Evolutionary conservation across 2,329 filamentous ascomycete species (phyloP).

Genomic region (Colletotrichum cordylinicola): DNA sequence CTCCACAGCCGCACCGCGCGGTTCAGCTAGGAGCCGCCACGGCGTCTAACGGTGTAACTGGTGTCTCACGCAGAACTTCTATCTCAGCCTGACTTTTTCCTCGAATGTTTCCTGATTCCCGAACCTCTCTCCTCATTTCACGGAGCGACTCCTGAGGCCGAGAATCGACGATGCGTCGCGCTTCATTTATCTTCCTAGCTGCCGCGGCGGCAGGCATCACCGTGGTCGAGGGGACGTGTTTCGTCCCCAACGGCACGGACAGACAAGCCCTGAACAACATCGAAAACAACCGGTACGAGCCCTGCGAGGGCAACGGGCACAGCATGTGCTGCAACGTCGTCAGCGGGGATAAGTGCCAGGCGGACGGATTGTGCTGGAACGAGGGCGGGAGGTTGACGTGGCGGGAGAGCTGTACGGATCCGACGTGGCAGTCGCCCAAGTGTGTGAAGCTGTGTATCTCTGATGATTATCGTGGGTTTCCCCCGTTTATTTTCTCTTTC

Average conservation of each 20-base stretch:
- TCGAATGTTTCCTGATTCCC: background rate
- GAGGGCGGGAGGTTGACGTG: constrained; percentile 10
- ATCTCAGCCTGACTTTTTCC: background rate
- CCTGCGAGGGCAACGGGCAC: background rate
- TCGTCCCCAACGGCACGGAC: background rate
- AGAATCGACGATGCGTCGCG: background rate
- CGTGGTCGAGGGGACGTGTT: background rate
- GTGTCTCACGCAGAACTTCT: background rate
- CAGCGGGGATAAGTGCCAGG: background rate
- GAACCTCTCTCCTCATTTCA: background rate
- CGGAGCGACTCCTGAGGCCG: accelerated
- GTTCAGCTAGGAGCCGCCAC: background rate
- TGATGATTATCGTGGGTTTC: background rate
- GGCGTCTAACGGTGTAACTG: background rate
- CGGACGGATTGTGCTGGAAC: background rate
- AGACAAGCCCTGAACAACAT: background rate
- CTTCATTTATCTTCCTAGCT: background rate
- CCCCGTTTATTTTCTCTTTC: no score
- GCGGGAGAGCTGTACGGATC: constrained; percentile 20
- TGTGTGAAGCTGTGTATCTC: constrained; percentile 25
- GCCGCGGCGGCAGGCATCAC: background rate
- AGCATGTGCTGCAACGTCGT: constrained; percentile 7
- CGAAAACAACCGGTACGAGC: background rate
- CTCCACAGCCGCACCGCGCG: background rate
- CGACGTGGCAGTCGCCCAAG: constrained; percentile 25